Conservation (phyloP, 73 alveolate species). For the Tetrahymena thermophila region DNA sequence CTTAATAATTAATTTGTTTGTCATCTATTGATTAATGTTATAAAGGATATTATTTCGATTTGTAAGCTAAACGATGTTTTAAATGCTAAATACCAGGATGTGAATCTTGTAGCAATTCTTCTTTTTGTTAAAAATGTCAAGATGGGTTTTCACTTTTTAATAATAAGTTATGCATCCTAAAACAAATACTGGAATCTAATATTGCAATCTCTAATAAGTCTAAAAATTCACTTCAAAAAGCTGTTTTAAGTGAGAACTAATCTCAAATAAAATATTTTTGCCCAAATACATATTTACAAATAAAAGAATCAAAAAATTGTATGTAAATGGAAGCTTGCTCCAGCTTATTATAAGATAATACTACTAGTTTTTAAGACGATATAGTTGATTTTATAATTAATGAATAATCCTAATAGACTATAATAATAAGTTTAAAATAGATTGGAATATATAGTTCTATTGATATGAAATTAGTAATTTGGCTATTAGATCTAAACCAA, state of each 20-base stretch:
- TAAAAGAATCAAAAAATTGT: neutral
- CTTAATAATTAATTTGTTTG: neutral
- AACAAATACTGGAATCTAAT: neutral
- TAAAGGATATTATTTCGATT: neutral
- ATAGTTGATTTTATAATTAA: neutral
- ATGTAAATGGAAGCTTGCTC: neutral
- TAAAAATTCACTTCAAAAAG: neutral
- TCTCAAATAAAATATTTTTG: neutral
- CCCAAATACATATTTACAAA: neutral
- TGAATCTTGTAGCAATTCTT: neutral
- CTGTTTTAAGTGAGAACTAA: neutral
- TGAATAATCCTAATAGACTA: neutral
- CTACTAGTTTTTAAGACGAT: neutral
- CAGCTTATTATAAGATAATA: neutral
- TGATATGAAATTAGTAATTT: neutral
- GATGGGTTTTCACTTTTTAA: neutral
- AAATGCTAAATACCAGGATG: neutral
- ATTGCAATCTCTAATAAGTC: neutral
- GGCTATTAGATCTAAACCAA: neutral
- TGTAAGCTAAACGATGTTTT: neutral
- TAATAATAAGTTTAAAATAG: neutral
- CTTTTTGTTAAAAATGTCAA: neutral
- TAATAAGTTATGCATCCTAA: neutral
- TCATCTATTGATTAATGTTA: neutral
- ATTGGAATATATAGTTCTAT: neutral